Percentiles rank a stretch among this genome's conserved stretches.
Evolutionary conservation across 352 stramenopile species (phyloP).

Genomic region (Pilasporangium apinafurcum): DNA sequence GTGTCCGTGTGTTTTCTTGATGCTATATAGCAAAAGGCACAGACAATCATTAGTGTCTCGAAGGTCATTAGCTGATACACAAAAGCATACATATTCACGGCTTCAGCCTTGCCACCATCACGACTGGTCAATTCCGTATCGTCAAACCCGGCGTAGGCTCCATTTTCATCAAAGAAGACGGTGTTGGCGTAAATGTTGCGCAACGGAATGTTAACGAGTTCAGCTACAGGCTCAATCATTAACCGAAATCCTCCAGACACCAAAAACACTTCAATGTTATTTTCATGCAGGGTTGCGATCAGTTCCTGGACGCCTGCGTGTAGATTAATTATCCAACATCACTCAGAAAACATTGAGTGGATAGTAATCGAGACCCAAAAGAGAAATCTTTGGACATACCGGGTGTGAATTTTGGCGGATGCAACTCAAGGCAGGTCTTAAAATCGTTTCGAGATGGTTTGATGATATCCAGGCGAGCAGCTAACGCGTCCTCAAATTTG

Average conservation of each 20-base stretch:
- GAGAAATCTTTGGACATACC: slow-evolving; percentile 20
- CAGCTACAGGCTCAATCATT: slow-evolving; percentile 97
- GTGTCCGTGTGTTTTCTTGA: slow-evolving; percentile 91
- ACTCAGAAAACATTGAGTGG: not conserved
- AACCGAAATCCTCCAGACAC: slow-evolving; percentile 98
- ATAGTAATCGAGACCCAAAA: not conserved
- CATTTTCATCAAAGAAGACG: slow-evolving; percentile 90
- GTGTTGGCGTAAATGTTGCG: slow-evolving; percentile 98
- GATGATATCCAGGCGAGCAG: slow-evolving; percentile 94
- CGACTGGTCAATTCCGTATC: slow-evolving; percentile 90
- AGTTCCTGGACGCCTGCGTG: slow-evolving; percentile 79
- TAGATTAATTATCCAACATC: slow-evolving; percentile 3
- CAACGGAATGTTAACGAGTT: slow-evolving; percentile 75
- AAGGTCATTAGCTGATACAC: too few relatives aligned
- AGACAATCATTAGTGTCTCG: too few relatives aligned
- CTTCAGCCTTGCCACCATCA: slow-evolving; percentile 73
- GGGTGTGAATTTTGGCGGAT: slow-evolving; percentile 88
- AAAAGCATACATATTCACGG: slow-evolving; percentile 61
- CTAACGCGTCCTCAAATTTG: slow-evolving; percentile 97
- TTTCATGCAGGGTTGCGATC: slow-evolving; percentile 84
- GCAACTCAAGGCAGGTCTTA: slow-evolving; percentile 81
- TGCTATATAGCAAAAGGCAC: slow-evolving; percentile 32
- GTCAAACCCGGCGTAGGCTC: slow-evolving; percentile 93
- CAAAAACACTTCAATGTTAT: slow-evolving; percentile 93
- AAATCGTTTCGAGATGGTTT: slow-evolving; percentile 89